phyloP scores from a whole-genome alignment of 73 alveolate genomes.

The Effrenium voratum region DNA sequence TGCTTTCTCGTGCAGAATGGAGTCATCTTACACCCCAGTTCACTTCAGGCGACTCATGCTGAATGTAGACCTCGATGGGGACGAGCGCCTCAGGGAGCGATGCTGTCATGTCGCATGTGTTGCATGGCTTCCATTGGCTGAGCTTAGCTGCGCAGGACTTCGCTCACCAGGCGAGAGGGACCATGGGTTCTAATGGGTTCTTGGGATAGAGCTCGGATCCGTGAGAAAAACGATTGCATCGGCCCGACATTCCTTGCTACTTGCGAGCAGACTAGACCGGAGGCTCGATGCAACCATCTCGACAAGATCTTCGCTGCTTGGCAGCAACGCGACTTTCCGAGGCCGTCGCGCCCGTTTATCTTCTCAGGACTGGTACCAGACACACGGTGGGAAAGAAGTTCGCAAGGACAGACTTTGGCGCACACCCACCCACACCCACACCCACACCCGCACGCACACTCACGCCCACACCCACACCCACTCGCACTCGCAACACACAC shows the following conservation, averaged over 20 bases:
- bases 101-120: background rate
- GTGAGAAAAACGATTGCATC: too few species aligned
- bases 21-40: background rate
- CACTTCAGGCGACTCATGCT: constrained; percentile 62
- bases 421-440: too few species aligned
- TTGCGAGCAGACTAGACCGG: too few species aligned
- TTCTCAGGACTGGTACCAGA: constrained; percentile 53
- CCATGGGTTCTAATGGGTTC: too few species aligned
- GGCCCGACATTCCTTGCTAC: too few species aligned
- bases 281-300: constrained; percentile 82
- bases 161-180: constrained; percentile 27
- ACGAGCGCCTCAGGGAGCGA: constrained; percentile 73
- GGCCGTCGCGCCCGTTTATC: too few species aligned
- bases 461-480: too few species aligned
- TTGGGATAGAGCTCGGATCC: too few species aligned
- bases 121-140: background rate
- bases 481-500: too few species aligned
- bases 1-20: background rate
- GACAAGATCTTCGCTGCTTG: constrained; percentile 61
- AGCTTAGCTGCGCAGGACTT: constrained; percentile 15
- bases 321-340: too few species aligned
- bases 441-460: too few species aligned
- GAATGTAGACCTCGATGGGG: constrained; percentile 82
- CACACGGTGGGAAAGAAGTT: constrained; percentile 89
- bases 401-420: constrained; percentile 76